These are phyloP conservation scores for Epichloe gansuensis DNA, from an alignment of 2,329 filamentous ascomycete genomes.

Conservation along the genomic window DNA sequence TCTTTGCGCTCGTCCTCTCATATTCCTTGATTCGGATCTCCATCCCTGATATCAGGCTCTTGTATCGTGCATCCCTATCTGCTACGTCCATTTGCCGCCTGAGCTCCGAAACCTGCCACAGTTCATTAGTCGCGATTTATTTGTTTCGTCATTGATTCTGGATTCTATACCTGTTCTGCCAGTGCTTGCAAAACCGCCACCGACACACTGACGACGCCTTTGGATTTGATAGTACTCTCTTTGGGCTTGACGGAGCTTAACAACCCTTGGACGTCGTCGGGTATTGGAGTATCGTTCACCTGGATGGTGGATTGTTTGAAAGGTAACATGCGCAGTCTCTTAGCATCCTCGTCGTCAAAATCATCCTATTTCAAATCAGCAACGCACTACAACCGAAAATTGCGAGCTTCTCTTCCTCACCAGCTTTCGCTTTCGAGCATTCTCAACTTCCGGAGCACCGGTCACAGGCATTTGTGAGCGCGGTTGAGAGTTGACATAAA, in stretches of 20 bases:
- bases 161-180: conserved; percentile 23
- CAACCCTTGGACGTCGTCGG: conserved; percentile 19
- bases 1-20: conserved; percentile 28
- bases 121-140: neutral
- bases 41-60: conserved; percentile 29
- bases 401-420: conserved; percentile 22
- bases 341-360: conserved; percentile 18
- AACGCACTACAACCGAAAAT: neutral
- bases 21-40: conserved; percentile 35
- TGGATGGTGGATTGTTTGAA: conserved; percentile 10
- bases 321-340: conserved; percentile 17
- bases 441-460: conserved; percentile 11
- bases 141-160: neutral
- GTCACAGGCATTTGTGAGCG: conserved; percentile 17
- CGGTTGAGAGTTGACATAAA: conserved; percentile 29
- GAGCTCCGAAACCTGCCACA: conserved; percentile 17
- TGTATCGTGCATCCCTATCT: conserved; percentile 24
- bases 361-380: conserved; percentile 17
- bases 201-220: conserved; percentile 17
- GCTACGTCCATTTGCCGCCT: conserved; percentile 15
- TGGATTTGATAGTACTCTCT: conserved; percentile 6
- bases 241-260: conserved; percentile 13
- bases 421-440: conserved; percentile 34
- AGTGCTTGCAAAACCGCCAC: conserved; percentile 26
- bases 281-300: conserved; percentile 20